Evolutionary conservation across 1,284 basidiomycete species (phyloP).

Genomic region (Hemileia vastatrix): DNA sequence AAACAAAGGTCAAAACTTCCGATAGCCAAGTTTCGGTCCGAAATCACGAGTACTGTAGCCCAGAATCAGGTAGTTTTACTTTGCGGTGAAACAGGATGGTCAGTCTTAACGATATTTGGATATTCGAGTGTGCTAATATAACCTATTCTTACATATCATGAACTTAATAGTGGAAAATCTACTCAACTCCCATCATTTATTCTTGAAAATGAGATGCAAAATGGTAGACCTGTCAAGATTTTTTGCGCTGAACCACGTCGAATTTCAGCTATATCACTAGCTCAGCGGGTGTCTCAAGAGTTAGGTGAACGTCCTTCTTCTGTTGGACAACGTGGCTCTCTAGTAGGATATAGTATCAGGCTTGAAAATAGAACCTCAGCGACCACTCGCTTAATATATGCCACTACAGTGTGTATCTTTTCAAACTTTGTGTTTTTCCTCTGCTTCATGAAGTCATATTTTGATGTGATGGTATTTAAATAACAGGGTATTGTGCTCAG

Average conservation of each 20-base stretch:
- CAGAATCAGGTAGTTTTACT: conserved; percentile 79
- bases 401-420: conserved; percentile 53
- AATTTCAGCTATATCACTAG: conserved; percentile 93
- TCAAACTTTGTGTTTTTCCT: neutral
- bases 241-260: conserved; percentile 92
- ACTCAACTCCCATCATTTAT: conserved; percentile 94
- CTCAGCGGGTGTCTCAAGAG: conserved; percentile 87
- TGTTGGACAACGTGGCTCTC: conserved; percentile 68
- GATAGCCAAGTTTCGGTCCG: conserved; percentile 71
- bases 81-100: conserved; percentile 97
- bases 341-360: conserved; percentile 92
- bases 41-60: conserved; percentile 65
- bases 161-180: conserved; percentile 71
- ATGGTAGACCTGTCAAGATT: conserved; percentile 77
- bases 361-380: conserved; percentile 59
- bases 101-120: conserved; percentile 25
- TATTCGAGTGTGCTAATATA: conserved; percentile 6
- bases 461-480: conserved; percentile 21
- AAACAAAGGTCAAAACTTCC: conserved; percentile 66
- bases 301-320: conserved; percentile 72
- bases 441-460: neutral
- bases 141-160: neutral
- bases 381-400: conserved; percentile 51
- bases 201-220: conserved; percentile 75
- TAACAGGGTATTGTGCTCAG: conserved; percentile 88